Evolutionary conservation across 2,329 filamentous ascomycete genomes (phyloP).

Genomic region (Colletotrichum abscissum): DNA sequence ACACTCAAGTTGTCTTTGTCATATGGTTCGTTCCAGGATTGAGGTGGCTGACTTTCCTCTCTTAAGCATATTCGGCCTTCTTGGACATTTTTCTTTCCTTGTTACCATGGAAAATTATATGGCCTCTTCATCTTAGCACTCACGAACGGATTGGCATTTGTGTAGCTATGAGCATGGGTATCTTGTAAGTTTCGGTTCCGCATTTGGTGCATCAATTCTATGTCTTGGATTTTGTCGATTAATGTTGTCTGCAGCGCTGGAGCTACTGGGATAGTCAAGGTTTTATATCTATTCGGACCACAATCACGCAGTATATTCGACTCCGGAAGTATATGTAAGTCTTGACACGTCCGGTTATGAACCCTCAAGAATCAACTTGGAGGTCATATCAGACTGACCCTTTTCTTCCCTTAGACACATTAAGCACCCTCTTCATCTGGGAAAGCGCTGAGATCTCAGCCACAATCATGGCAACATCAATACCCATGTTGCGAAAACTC

Average conservation of each 20-base stretch:
- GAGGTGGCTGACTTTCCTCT: background rate
- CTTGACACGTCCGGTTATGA: accelerated
- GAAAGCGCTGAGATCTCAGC: background rate
- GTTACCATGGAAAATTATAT: background rate
- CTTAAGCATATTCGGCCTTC: background rate
- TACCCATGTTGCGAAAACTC: background rate
- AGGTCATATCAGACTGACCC: background rate
- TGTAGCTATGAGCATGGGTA: background rate
- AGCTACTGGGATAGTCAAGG: background rate
- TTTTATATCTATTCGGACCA: background rate
- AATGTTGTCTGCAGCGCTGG: background rate
- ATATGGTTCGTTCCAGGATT: too few relatives aligned
- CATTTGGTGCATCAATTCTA: too few relatives aligned
- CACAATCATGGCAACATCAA: background rate
- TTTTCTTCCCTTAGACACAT: background rate
- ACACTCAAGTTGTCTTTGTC: too few relatives aligned
- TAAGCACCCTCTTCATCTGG: background rate
- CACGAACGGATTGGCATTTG: background rate
- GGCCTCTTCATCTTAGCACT: background rate
- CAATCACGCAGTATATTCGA: background rate
- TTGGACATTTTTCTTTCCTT: background rate
- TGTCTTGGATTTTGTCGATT: background rate
- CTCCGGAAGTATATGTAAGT: background rate
- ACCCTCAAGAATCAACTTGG: accelerated
- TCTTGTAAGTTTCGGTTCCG: background rate